Evolutionary conservation across 805 yeast species (phyloP).

Genomic region (Zygosaccharomyces siamensis): DNA sequence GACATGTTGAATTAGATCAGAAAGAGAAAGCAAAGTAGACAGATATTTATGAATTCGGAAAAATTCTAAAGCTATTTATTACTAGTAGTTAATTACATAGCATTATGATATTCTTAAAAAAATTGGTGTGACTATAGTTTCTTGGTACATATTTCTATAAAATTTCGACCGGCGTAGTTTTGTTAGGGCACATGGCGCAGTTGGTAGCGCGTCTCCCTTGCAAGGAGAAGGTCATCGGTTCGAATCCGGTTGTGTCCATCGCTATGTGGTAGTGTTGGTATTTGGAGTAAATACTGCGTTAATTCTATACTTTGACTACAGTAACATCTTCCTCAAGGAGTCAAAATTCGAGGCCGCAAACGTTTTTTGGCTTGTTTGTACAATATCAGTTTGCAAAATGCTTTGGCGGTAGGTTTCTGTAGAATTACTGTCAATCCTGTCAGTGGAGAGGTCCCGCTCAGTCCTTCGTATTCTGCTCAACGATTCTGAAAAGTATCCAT

Average conservation of each 20-base stretch:
- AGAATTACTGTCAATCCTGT: conserved; percentile 27
- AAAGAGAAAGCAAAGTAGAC: neutral
- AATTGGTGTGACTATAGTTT: too few species aligned
- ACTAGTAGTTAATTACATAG: conserved; percentile 2
- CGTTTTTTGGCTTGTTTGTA: conserved; percentile 19
- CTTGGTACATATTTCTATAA: too few species aligned
- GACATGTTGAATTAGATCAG: too few species aligned
- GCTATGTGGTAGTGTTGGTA: too few species aligned
- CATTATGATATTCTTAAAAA: neutral
- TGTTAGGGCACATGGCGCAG: conserved; percentile 53
- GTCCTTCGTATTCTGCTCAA: conserved; percentile 8
- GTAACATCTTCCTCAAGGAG: conserved; percentile 12
- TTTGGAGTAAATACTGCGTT: neutral
- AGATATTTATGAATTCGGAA: conserved; percentile 1
- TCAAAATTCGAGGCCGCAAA: conserved; percentile 26
- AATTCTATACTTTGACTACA: neutral
- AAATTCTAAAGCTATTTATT: conserved; percentile 3
- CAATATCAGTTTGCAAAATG: conserved; percentile 14
- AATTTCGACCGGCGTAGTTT: neutral
- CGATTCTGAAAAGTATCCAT: conserved; percentile 22
- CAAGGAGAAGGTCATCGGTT: conserved; percentile 74
- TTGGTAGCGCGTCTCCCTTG: conserved; percentile 78
- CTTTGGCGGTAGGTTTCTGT: conserved; percentile 20
- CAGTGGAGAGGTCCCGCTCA: conserved; percentile 23
- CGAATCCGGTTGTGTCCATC: conserved; percentile 76